Evolutionary conservation across 2,329 filamentous ascomycete species (phyloP), one percentile per base, ranked within the genome.

Genomic region (Aschersonia sp.): DNA sequence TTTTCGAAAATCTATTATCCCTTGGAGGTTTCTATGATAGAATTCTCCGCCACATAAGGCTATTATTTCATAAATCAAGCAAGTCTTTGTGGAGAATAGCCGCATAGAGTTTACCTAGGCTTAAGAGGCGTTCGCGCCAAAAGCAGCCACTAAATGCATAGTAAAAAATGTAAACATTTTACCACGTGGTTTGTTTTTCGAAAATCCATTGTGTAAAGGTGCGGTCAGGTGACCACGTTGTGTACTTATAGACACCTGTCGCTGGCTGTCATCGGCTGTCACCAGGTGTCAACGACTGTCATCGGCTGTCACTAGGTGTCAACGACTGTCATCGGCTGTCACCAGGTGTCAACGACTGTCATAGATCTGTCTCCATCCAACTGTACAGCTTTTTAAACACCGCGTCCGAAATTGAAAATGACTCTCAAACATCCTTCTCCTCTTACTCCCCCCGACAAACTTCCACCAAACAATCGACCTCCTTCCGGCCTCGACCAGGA

Each of bases 121-220:
- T 44, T 60, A 0, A 80, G 48, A 0, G 75, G 71, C 0, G 59
- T 52, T 5, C 56, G 60, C 0, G 77, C 64, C 30, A 68, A 79
- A 0, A 81, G 59, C 0, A 82, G 61, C 71, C 71, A 80, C 28
- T 50, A 65, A 0, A 81, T 50, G 31, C 69, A 76, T 0, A 74
- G 51, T 0, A 66, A 47, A 0, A 79, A 20, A 20, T 20, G 20
- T 20, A 20, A 20, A 20, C 20, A 20, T 20, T 20, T 20, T 20
- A 20, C 20, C 20, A 20, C 20, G 20, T 20, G 20, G 20, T 20
- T 20, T 20, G 20, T 20, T 20, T 20, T 20, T 20, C 20, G 20
- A 20, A 20, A 20, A 20, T 20, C 20, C 20, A 20, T 20, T 20
- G 20, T 0, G 20, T 20, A 20, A 20, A 20, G 20, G 20, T 20